Percentiles rank a stretch among this genome's conserved stretches.
Conservation (phyloP, 1,139 yeast genomes). For the Kodamaea sp. region DNA sequence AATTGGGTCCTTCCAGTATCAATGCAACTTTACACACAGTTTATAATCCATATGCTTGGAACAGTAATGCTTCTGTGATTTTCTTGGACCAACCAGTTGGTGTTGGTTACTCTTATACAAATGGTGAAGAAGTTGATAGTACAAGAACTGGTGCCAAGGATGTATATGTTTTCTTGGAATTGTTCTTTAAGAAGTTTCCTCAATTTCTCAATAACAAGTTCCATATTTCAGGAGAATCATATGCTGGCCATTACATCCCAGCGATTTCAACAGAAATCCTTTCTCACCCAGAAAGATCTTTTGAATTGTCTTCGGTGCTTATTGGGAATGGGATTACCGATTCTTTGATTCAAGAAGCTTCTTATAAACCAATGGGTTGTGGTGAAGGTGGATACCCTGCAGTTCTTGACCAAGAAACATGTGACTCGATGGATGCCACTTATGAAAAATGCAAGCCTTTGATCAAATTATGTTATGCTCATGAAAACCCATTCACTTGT, state of each 20-base stretch:
- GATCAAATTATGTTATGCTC: constrained; percentile 50
- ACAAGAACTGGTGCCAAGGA: constrained; percentile 76
- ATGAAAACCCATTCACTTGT: constrained; percentile 46
- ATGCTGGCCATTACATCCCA: constrained; percentile 87
- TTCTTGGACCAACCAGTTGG: constrained; percentile 74
- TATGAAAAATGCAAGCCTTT: constrained; percentile 58
- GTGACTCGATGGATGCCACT: constrained; percentile 49
- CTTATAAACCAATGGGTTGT: constrained; percentile 81
- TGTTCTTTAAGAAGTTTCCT: constrained; percentile 74
- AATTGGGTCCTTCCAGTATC: constrained; percentile 61
- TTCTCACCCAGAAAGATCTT: constrained; percentile 59
- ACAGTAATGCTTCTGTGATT: constrained; percentile 62
- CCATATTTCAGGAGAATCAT: constrained; percentile 87
- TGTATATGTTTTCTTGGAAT: constrained; percentile 71
- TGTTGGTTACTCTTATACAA: constrained; percentile 74
- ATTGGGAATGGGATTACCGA: constrained; percentile 88
- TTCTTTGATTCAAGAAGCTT: constrained; percentile 62
- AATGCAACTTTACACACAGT: constrained; percentile 47
- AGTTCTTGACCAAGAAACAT: constrained; percentile 57
- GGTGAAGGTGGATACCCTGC: constrained; percentile 76
- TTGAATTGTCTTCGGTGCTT: constrained; percentile 65
- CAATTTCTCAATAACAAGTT: constrained; percentile 54
- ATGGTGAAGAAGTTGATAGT: constrained; percentile 49
- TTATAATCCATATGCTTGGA: constrained; percentile 67
- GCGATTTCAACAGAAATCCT: constrained; percentile 71